Conservation (phyloP, 1,284 basidiomycete genomes). For the Somion occarium region DNA sequence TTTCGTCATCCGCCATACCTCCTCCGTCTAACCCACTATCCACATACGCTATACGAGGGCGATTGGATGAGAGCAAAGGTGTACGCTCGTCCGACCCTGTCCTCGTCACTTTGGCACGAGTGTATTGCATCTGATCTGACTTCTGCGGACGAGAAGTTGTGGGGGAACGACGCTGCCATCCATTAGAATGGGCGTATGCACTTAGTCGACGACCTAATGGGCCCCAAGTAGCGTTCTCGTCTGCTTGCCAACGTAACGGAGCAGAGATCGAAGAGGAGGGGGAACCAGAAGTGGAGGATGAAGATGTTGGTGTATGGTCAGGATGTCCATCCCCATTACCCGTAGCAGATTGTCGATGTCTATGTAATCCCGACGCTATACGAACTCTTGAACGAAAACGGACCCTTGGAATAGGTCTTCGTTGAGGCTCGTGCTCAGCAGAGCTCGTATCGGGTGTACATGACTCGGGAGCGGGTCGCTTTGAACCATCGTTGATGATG, state of each 20-base stretch:
- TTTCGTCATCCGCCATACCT: constrained; percentile 13
- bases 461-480: constrained; percentile 4
- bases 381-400: constrained; percentile 54
- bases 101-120: background rate
- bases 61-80: constrained; percentile 21
- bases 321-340: constrained; percentile 1
- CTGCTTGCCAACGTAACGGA: constrained; percentile 53
- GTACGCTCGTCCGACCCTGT: constrained; percentile 27
- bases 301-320: constrained; percentile 14
- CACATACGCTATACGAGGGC: constrained; percentile 14
- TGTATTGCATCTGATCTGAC: no score
- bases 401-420: constrained; percentile 33
- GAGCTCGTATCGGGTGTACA: constrained; percentile 12
- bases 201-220: constrained; percentile 55
- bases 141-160: constrained; percentile 1
- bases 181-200: constrained; percentile 24
- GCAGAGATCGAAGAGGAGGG: constrained; percentile 71
- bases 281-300: constrained; percentile 52
- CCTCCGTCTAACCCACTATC: constrained; percentile 14
- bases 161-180: constrained; percentile 21
- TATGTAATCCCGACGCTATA: constrained; percentile 44
- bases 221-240: constrained; percentile 50
- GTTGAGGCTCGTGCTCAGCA: constrained; percentile 5
- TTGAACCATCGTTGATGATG: constrained; percentile 19
- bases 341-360: constrained; percentile 22